Conservation (phyloP, 139 green algal species). For the Ettlia oleoabundans region DNA sequence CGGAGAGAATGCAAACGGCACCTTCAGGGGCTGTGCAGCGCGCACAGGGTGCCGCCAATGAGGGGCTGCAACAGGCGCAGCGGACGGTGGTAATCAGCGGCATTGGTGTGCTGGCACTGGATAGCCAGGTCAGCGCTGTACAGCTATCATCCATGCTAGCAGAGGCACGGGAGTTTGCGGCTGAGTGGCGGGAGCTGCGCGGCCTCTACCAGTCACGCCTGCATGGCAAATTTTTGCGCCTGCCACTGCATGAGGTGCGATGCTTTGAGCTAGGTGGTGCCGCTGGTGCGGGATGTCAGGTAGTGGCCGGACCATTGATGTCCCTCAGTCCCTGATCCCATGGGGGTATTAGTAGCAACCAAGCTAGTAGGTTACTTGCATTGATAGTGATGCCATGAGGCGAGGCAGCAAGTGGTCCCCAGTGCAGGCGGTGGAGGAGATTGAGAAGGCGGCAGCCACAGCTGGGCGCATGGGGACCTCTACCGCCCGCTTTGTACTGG, state of each 20-base stretch:
- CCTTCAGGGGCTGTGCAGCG: not conserved
- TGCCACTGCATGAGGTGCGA: conserved; percentile 40
- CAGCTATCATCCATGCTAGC: conserved; percentile 57
- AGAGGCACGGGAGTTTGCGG: conserved; percentile 65
- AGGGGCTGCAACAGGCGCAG: not conserved
- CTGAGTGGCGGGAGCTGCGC: conserved; percentile 79
- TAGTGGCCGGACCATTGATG: too few species aligned
- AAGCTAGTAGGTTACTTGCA: too few species aligned
- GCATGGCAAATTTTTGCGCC: conserved; percentile 50
- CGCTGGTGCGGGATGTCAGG: too few species aligned
- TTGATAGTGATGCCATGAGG: too few species aligned
- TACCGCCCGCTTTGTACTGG: conserved; percentile 61
- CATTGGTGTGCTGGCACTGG: conserved; percentile 53
- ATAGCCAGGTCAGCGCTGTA: not conserved
- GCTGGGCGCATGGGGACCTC: conserved; percentile 67
- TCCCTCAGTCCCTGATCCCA: too few species aligned
- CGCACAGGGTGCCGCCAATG: not conserved
- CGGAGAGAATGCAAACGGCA: too few species aligned
- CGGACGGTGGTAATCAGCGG: conserved; percentile 46
- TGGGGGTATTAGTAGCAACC: too few species aligned
- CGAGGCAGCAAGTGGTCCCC: too few species aligned
- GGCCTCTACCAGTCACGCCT: conserved; percentile 59
- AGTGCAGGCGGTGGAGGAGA: conserved; percentile 55
- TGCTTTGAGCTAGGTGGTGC: too few species aligned
- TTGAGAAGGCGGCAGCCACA: conserved; percentile 51